Base-by-base conservation (phyloP, 768 basidiomycete species). In the Xanthoconium purpureum region DNA sequence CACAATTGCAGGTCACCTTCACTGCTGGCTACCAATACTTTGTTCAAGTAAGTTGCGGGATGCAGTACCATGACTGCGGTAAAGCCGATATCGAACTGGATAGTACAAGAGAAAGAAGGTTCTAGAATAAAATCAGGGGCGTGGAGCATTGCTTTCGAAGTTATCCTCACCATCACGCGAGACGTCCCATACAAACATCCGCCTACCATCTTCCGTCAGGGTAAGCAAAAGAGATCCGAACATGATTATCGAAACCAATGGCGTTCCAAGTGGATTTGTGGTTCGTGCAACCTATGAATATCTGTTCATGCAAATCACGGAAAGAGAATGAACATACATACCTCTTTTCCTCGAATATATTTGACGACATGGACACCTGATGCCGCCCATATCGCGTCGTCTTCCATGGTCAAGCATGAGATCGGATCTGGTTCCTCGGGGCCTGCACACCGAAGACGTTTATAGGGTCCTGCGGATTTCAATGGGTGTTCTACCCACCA, bases 11-110 rank as follows among this genome's bases (percentile, higher is more conserved):
- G 73, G 42, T 74, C 76, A 5, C 97, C 97, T 70, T 94, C 80
- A 54, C 75, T 80, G 63, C 92, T 91, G 4, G 87, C 84, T 12
- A 98, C 82, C 1, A 98, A 77, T 1, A 98, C 79, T 75, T 99
- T 99, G 77, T 99, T 98, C 49, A 99, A 72, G 72, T 98, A 98
- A 13, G 97, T 98, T 1, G 94, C 88, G 3, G 97, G 97, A 69
- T 99, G 97, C 6, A 97, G 78, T 42, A 97, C 76, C 29, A 79
- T 80, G 6, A 84, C 88, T n/a, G 95, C 95, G 2, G 86, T 88
- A 71, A 98, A 98, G 18, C 81, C 84, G 8, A 82, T 66, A 47
- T 94, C 89, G 64, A 99, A 96, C 42, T 84, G 78, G 47, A 98
- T 82, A 4, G 83, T 83, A 5, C 81, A 77, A 48, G 86, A 55